Percentiles rank a stretch among this genome's conserved stretches.
phyloP scores from a whole-genome alignment of 1,284 basidiomycete species.

The Leccinum laetum region DNA sequence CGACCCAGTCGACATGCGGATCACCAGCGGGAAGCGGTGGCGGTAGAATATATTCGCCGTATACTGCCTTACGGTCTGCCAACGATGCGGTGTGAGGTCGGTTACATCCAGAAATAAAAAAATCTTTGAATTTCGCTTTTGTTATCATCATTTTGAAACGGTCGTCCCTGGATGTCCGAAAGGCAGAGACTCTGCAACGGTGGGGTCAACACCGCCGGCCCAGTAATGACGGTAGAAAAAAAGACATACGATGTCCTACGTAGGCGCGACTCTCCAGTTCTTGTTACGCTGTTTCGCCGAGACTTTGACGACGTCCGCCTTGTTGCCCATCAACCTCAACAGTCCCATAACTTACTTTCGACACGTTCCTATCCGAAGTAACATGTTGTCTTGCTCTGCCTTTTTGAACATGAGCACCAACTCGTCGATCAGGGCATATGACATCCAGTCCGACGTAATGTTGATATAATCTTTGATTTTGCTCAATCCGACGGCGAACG shows the following conservation, averaged over 20 bases:
- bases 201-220: conserved; percentile 1
- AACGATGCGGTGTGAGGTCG: too few relatives aligned
- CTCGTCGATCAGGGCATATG: conserved; percentile 94
- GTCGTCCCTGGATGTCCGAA: conserved; percentile 79
- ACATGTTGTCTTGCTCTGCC: conserved; percentile 63
- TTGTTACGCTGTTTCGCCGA: conserved; percentile 96
- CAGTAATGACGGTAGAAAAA: neutral
- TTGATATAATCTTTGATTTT: conserved; percentile 96
- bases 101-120: too few relatives aligned
- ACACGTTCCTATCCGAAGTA: conserved; percentile 91
- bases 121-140: too few relatives aligned
- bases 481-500: too few relatives aligned
- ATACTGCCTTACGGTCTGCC: too few relatives aligned
- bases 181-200: conserved; percentile 82
- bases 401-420: conserved; percentile 94
- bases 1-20: too few relatives aligned
- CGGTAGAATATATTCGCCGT: too few relatives aligned
- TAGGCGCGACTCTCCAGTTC: conserved; percentile 98
- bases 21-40: conserved; percentile 14
- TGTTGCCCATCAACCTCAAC: conserved; percentile 95
- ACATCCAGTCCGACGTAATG: conserved; percentile 99
- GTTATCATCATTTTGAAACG: neutral
- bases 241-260: conserved; percentile 86
- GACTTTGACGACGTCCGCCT: conserved; percentile 32
- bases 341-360: conserved; percentile 99